Conservation (phyloP, 345 rosid species). For the Mallotus nudiflorus region DNA sequence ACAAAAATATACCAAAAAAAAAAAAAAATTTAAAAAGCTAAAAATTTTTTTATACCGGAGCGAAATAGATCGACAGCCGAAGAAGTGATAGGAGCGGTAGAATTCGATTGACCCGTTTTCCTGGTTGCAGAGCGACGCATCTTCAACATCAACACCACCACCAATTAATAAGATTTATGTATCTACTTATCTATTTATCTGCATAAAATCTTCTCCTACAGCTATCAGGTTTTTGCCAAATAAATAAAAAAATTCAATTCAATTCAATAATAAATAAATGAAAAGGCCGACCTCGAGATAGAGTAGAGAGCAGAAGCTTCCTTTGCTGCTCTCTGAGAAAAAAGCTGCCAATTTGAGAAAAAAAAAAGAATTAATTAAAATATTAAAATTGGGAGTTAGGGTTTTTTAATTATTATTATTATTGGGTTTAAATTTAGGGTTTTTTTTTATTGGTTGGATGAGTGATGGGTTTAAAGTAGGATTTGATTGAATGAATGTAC, state of each 20-base stretch:
- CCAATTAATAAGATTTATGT: background rate
- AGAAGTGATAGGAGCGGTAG: slow-evolving; percentile 51
- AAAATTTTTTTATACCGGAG: slow-evolving; percentile 63
- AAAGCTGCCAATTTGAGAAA: background rate
- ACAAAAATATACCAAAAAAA: background rate
- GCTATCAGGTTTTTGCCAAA: no score
- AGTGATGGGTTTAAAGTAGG: background rate
- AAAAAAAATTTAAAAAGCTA: background rate
- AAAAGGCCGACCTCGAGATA: background rate
- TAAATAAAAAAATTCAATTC: background rate
- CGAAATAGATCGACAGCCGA: slow-evolving; percentile 90
- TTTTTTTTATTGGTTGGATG: background rate
- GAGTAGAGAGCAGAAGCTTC: background rate
- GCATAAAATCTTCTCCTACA: no score
- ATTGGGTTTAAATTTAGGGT: no score
- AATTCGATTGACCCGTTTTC: slow-evolving; percentile 77
- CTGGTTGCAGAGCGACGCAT: slow-evolving; percentile 89
- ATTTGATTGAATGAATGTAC: background rate
- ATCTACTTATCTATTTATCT: background rate
- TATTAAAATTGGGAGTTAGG: no score
- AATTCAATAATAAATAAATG: background rate
- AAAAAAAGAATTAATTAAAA: no score
- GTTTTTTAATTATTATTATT: no score
- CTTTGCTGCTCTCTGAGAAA: background rate
- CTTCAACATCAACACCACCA: slow-evolving; percentile 32